phyloP scores from a whole-genome alignment of 345 rosid genomes.

The Cardamine resedifolia region DNA sequence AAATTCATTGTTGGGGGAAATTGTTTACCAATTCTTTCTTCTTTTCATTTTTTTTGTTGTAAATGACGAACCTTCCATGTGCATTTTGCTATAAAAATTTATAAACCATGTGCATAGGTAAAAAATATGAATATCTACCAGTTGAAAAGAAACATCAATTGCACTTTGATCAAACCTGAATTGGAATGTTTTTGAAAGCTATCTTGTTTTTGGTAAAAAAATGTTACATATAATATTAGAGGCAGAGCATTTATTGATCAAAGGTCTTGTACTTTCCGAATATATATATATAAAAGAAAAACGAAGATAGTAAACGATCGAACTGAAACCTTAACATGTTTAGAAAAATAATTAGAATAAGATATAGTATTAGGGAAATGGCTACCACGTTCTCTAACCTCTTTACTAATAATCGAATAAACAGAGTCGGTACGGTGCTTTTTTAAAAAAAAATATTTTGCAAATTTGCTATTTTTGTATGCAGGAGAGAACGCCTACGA shows the following conservation, averaged over 20 bases:
- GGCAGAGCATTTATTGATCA: neutral
- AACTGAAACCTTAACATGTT: neutral
- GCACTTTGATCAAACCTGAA: neutral
- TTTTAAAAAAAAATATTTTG: neutral
- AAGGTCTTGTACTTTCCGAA: neutral
- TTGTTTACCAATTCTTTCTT: constrained; percentile 16
- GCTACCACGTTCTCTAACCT: constrained; percentile 21
- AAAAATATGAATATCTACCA: neutral
- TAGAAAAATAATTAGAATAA: neutral
- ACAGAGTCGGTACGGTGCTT: neutral
- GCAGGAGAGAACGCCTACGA: neutral
- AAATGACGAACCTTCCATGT: constrained; percentile 11
- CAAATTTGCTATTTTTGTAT: neutral
- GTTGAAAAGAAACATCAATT: neutral
- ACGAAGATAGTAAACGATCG: neutral
- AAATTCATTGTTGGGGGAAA: neutral
- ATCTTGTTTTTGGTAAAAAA: neutral
- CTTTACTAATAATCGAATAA: constrained; percentile 10
- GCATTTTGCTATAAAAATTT: neutral
- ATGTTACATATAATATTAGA: neutral
- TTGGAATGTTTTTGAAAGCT: neutral
- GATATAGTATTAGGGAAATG: too few relatives aligned
- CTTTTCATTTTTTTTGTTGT: neutral
- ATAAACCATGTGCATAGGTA: neutral
- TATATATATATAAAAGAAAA: neutral